Percentiles rank a stretch among this genome's conserved stretches.
phyloP scores from a whole-genome alignment of 441 rosid genomes.

The Geranium incanum region DNA sequence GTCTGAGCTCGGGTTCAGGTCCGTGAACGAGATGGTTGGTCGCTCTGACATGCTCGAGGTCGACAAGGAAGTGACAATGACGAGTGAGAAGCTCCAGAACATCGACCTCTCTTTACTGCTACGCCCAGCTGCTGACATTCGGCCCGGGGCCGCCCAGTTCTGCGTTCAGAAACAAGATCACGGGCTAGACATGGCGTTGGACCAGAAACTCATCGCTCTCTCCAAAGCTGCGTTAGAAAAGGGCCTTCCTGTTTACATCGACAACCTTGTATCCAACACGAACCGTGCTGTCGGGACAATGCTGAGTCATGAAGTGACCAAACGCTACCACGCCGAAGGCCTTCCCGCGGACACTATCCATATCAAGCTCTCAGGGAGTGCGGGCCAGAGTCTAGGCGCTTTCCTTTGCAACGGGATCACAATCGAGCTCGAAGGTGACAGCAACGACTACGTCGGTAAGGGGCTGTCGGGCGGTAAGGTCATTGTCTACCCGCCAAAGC shows the following conservation, averaged over 20 bases:
- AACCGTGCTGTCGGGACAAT: slow-evolving; percentile 99
- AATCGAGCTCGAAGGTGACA: slow-evolving; percentile 94
- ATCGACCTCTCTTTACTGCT: slow-evolving; percentile 84
- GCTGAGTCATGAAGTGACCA: slow-evolving; percentile 99
- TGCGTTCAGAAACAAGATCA: slow-evolving; percentile 98
- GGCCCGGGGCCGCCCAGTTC: slow-evolving; percentile 91
- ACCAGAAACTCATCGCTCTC: slow-evolving; percentile 58
- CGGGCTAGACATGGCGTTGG: slow-evolving; percentile 94
- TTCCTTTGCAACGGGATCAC: slow-evolving; percentile 91
- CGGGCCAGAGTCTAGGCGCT: slow-evolving; percentile 98
- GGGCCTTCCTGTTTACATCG: slow-evolving; percentile 77
- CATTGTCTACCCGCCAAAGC: slow-evolving; percentile 89
- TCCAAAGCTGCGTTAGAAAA: slow-evolving; percentile 78
- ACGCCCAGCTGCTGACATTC: slow-evolving; percentile 88
- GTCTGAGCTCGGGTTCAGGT: slow-evolving; percentile 86
- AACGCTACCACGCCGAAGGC: slow-evolving; percentile 74
- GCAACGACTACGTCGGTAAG: slow-evolving; percentile 97
- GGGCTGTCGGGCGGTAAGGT: slow-evolving; percentile 98
- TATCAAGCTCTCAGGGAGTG: slow-evolving; percentile 83
- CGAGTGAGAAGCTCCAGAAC: slow-evolving; percentile 81
- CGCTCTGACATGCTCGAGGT: slow-evolving; percentile 99
- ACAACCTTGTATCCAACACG: slow-evolving; percentile 73
- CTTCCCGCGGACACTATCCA: slow-evolving; percentile 91
- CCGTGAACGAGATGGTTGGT: slow-evolving; percentile 87
- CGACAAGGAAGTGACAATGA: slow-evolving; percentile 70